These are phyloP conservation scores for Rhododendron henanense DNA, from an alignment of 148 eudicot genomes.

Conservation along the genomic window DNA sequence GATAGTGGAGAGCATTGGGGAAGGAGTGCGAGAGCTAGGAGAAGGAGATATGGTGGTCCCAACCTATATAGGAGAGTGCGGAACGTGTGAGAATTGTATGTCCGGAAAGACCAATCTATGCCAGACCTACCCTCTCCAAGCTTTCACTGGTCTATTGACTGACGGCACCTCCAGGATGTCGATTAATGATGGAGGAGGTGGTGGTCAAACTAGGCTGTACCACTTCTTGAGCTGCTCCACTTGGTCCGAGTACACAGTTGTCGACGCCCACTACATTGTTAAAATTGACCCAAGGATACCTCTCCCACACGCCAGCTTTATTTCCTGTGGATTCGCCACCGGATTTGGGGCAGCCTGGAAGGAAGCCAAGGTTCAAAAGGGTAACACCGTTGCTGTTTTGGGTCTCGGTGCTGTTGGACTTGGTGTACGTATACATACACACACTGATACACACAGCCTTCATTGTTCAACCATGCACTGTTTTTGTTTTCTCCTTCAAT, in stretches of 20 bases:
- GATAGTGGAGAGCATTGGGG: slow-evolving; percentile 46
- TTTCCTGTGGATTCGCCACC: slow-evolving; percentile 45
- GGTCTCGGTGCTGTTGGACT: slow-evolving; percentile 66
- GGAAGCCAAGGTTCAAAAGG: slow-evolving; percentile 24
- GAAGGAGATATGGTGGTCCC: slow-evolving; percentile 45
- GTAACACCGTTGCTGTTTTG: slow-evolving; percentile 44
- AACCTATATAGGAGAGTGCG: slow-evolving; percentile 37
- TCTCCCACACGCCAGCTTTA: slow-evolving; percentile 40
- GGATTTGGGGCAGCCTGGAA: slow-evolving; percentile 52
- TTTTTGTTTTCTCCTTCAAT: too few species aligned
- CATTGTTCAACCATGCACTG: too few species aligned
- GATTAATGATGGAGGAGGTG: background rate
- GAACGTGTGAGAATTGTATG: slow-evolving; percentile 31
- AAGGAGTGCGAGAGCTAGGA: slow-evolving; percentile 27
- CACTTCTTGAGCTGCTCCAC: slow-evolving; percentile 42
- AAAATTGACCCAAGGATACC: slow-evolving; percentile 34
- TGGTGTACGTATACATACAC: slow-evolving; percentile 25
- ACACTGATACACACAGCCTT: too few species aligned
- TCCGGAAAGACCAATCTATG: slow-evolving; percentile 36
- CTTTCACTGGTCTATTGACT: slow-evolving; percentile 25
- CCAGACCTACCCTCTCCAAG: slow-evolving; percentile 16
- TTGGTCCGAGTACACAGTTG: slow-evolving; percentile 43
- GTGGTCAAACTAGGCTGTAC: slow-evolving; percentile 17
- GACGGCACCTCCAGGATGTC: slow-evolving; percentile 43
- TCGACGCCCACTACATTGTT: slow-evolving; percentile 30